These are phyloP conservation scores for Diacronema lutheri DNA, from an alignment of 78 protist genomes.

Conservation along the genomic window DNA sequence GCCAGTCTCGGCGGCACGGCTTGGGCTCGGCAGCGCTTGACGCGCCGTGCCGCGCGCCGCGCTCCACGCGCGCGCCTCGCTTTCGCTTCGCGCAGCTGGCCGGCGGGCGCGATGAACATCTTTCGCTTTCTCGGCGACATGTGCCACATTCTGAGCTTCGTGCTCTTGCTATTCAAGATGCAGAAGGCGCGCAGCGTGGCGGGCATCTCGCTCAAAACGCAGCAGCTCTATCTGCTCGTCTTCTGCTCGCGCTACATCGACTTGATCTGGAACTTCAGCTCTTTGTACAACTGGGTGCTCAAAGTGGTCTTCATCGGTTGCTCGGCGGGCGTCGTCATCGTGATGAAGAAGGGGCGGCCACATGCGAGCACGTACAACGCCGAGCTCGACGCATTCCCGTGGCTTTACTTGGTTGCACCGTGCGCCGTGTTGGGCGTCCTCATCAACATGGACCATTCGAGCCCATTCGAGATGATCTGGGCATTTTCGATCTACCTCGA, in stretches of 20 bases:
- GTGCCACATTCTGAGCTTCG: conserved; percentile 55
- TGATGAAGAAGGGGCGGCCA: background rate
- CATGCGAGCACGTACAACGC: conserved; percentile 36
- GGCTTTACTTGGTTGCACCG: conserved; percentile 66
- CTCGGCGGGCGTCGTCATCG: conserved; percentile 22
- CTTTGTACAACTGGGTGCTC: conserved; percentile 41
- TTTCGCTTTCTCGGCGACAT: conserved; percentile 79
- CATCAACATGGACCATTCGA: conserved; percentile 13
- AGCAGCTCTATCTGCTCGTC: conserved; percentile 21
- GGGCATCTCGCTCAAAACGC: conserved; percentile 45
- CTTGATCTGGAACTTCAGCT: conserved; percentile 43
- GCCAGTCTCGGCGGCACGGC: no score
- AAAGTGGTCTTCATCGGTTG: conserved; percentile 35
- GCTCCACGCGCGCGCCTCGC: no score
- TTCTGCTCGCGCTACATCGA: conserved; percentile 44
- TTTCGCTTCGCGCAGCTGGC: no score
- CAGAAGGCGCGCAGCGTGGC: background rate
- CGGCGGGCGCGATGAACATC: conserved; percentile 73
- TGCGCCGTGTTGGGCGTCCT: conserved; percentile 62
- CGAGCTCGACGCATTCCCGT: conserved; percentile 70
- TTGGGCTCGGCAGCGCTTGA: no score
- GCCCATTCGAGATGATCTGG: conserved; percentile 53
- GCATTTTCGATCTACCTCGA: conserved; percentile 91
- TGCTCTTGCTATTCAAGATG: conserved; percentile 64
- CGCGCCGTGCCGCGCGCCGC: no score